Evolutionary conservation across 2,329 filamentous ascomycete species (phyloP), one percentile per base, ranked within the genome.

Genomic region (Orbilia brochopaga): DNA sequence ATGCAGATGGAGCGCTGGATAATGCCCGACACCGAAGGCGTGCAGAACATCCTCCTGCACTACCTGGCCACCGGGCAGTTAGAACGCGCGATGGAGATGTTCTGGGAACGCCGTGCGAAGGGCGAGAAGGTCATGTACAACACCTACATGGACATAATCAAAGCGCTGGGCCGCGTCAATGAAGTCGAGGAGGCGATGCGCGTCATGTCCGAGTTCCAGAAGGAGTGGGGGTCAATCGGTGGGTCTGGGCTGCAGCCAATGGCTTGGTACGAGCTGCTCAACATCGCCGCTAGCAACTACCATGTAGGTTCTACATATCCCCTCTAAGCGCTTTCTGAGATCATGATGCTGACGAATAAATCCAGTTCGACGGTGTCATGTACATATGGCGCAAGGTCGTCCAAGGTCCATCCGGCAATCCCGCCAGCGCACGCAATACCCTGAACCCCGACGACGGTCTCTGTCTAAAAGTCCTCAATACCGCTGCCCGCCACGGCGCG

Each of bases 41-140:
- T 85, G 77, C 85, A 90, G 75, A 86, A 85, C 77, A 82, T 95
- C 19, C 84, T 89, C 1, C 80, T 91, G 8, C 91, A 91, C 0
- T 80, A 95, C 69, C 82, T 97, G 37, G 85, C 92, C 19, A 92
- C 97, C 76, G 86, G 87, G 0, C 89, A 95, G 76, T 88, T 91
- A 73, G 94, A 97, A 80, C 81, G 92, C 74, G 92, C 91, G 1
- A 81, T 96, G 66, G 83, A 85, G 44, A 74, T 75, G 50, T 73
- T 77, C 50, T 62, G 73, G 30, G 56, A 70, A 8, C 62, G 74
- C 54, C 64, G 66, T 37, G 81, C 85, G 57, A 86, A 86, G 74
- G 79, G 96, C 46, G 87, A 90, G 40, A 80, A 84, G 21, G 86
- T 96, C 83, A 81, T 86, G 46, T 80, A 82, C 57, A 82, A 85